These are phyloP conservation scores for Knoxia roxburghii DNA, from an alignment of 257 asterid species.

Conservation along the genomic window DNA sequence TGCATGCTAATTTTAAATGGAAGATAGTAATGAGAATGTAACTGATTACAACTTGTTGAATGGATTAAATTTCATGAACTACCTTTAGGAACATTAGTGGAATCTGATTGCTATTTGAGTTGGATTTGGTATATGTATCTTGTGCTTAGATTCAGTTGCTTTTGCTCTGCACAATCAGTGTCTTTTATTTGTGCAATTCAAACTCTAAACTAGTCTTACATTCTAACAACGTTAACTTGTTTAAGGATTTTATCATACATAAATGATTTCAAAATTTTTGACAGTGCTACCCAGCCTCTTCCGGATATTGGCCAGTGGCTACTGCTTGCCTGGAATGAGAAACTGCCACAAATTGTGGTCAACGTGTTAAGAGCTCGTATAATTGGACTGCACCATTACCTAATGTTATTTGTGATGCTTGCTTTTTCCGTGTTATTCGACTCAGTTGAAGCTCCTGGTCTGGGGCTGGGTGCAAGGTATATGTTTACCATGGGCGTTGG, in stretches of 20 bases:
- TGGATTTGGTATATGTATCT: not conserved
- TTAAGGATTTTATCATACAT: slow-evolving; percentile 6
- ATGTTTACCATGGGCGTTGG: slow-evolving; percentile 98
- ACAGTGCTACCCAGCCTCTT: slow-evolving; percentile 76
- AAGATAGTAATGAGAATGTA: not conserved
- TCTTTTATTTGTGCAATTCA: not conserved
- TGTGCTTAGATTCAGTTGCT: not conserved
- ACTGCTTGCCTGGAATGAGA: slow-evolving; percentile 75
- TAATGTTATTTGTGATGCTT: slow-evolving; percentile 95
- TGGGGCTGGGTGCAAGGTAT: slow-evolving; percentile 88
- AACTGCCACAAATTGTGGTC: slow-evolving; percentile 57
- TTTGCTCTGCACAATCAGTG: not conserved
- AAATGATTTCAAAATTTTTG: slow-evolving; percentile 25
- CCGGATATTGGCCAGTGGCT: slow-evolving; percentile 98
- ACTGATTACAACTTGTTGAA: not conserved
- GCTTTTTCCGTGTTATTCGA: slow-evolving; percentile 80
- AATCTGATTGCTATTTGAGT: not conserved
- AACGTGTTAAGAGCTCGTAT: slow-evolving; percentile 76
- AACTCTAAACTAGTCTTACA: not conserved
- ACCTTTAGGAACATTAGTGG: not conserved
- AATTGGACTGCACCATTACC: slow-evolving; percentile 87
- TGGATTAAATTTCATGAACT: not conserved
- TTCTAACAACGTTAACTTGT: not conserved
- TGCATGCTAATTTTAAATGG: not conserved
- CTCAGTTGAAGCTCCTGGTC: slow-evolving; percentile 94